Evolutionary conservation across 2,329 filamentous ascomycete genomes (phyloP).

Genomic region (Seiridium unicorne): DNA sequence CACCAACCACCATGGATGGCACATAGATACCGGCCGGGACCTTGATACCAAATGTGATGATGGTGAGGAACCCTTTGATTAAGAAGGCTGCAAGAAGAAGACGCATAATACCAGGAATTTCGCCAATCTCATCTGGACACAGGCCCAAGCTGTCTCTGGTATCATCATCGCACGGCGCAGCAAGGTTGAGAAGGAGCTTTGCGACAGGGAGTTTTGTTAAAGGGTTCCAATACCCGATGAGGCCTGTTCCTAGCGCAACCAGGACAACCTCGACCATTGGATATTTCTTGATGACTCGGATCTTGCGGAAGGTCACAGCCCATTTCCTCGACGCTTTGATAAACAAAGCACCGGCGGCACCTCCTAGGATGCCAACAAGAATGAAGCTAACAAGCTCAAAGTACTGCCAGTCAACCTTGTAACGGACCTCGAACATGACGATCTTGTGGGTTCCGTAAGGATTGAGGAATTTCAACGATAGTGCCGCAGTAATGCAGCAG

Average conservation of each 20-base stretch:
- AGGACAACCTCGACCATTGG: conserved; percentile 86
- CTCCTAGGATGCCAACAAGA: conserved; percentile 81
- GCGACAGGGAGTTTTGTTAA: conserved; percentile 88
- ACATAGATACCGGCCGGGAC: conserved; percentile 97
- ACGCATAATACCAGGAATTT: conserved; percentile 75
- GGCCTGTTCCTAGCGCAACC: conserved; percentile 79
- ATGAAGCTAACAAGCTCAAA: conserved; percentile 88
- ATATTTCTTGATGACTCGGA: conserved; percentile 75
- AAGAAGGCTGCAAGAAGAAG: conserved; percentile 77
- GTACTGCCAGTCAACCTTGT: conserved; percentile 86
- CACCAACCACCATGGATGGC: conserved; percentile 97
- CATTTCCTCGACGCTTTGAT: conserved; percentile 93
- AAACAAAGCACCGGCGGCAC: conserved; percentile 83
- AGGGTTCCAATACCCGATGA: conserved; percentile 90
- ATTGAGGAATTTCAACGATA: conserved; percentile 92
- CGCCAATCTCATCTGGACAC: conserved; percentile 69
- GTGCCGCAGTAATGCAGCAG: conserved; percentile 89
- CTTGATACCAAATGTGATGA: conserved; percentile 94
- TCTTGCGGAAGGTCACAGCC: conserved; percentile 84
- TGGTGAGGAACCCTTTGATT: conserved; percentile 85
- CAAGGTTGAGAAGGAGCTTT: conserved; percentile 85
- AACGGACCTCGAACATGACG: conserved; percentile 92
- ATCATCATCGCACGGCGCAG: conserved; percentile 78
- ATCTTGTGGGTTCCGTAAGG: conserved; percentile 97
- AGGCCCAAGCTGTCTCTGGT: conserved; percentile 66